Percentiles rank a stretch among this genome's conserved stretches.
Conservation (phyloP, 2,329 filamentous ascomycete species). For the Clonostachys sp. region DNA sequence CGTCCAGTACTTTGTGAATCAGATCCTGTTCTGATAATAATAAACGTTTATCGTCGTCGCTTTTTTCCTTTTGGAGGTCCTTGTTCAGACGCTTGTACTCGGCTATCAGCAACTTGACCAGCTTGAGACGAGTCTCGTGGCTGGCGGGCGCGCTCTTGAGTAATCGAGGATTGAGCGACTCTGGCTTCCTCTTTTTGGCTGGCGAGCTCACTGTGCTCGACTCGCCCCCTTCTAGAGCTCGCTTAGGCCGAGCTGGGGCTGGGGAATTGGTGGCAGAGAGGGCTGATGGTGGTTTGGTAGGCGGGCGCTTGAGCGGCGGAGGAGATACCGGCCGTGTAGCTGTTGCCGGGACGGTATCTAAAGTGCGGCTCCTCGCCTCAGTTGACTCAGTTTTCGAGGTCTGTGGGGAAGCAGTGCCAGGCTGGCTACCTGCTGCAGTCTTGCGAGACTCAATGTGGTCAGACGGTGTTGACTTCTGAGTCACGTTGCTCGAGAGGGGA, state of each 20-base stretch:
- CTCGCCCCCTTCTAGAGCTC: too few species aligned
- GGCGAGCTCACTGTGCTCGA: neutral
- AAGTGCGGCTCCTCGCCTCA: neutral
- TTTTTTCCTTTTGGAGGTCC: slow-evolving; percentile 45
- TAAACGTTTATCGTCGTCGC: slow-evolving; percentile 41
- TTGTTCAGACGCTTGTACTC: slow-evolving; percentile 65
- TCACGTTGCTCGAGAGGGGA: too few species aligned
- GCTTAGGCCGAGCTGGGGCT: neutral
- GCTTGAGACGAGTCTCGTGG: slow-evolving; percentile 49
- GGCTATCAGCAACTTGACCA: slow-evolving; percentile 60
- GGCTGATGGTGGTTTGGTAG: slow-evolving; percentile 1
- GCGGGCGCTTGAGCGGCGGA: slow-evolving; percentile 21
- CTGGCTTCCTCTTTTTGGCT: slow-evolving; percentile 15
- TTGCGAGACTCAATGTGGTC: too few species aligned
- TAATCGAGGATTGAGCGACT: slow-evolving; percentile 63
- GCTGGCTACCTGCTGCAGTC: neutral
- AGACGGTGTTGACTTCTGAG: too few species aligned
- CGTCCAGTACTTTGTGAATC: slow-evolving; percentile 65
- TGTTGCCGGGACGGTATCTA: slow-evolving; percentile 10
- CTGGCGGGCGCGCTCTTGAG: slow-evolving; percentile 53
- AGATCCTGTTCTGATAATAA: slow-evolving; percentile 61
- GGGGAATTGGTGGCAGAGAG: neutral
- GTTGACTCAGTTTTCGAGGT: slow-evolving; percentile 4
- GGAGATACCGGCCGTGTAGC: slow-evolving; percentile 23
- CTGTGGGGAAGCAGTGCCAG: neutral